These are phyloP conservation scores for Stemphylium lycopersici DNA, from an alignment of 2,329 filamentous ascomycete species.

Conservation along the genomic window DNA sequence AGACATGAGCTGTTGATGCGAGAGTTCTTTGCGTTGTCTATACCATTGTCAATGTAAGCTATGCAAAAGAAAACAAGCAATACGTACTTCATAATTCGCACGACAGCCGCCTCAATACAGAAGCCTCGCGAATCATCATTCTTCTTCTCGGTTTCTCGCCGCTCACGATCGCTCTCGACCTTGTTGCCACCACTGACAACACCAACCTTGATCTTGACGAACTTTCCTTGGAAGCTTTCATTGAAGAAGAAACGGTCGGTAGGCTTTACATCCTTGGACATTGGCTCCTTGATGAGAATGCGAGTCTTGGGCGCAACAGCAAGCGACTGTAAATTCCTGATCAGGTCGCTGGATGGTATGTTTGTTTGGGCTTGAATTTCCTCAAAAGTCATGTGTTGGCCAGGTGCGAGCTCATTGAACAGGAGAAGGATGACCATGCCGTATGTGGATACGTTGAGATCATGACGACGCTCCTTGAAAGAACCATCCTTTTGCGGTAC, in stretches of 20 bases:
- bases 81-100: slow-evolving; percentile 86
- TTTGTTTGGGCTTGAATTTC: slow-evolving; percentile 84
- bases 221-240: slow-evolving; percentile 77
- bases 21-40: slow-evolving; percentile 75
- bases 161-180: slow-evolving; percentile 74
- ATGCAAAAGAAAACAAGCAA: not conserved
- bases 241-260: slow-evolving; percentile 86
- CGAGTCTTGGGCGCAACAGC: slow-evolving; percentile 83
- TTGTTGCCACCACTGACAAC: slow-evolving; percentile 81
- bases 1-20: slow-evolving; percentile 71
- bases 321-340: slow-evolving; percentile 79
- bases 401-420: slow-evolving; percentile 76
- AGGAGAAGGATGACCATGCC: slow-evolving; percentile 88
- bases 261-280: slow-evolving; percentile 75
- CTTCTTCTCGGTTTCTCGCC: slow-evolving; percentile 75
- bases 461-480: slow-evolving; percentile 75
- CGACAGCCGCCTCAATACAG: slow-evolving; percentile 76
- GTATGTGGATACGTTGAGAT: slow-evolving; percentile 90
- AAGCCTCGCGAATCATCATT: slow-evolving; percentile 74
- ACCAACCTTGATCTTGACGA: slow-evolving; percentile 86
- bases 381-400: slow-evolving; percentile 64
- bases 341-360: slow-evolving; percentile 75
- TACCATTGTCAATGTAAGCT: slow-evolving; percentile 21
- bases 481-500: slow-evolving; percentile 72
- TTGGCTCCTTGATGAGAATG: slow-evolving; percentile 79